phyloP scores from a whole-genome alignment of 2,329 filamentous ascomycete species.

The Trichoderma pleuroti region DNA sequence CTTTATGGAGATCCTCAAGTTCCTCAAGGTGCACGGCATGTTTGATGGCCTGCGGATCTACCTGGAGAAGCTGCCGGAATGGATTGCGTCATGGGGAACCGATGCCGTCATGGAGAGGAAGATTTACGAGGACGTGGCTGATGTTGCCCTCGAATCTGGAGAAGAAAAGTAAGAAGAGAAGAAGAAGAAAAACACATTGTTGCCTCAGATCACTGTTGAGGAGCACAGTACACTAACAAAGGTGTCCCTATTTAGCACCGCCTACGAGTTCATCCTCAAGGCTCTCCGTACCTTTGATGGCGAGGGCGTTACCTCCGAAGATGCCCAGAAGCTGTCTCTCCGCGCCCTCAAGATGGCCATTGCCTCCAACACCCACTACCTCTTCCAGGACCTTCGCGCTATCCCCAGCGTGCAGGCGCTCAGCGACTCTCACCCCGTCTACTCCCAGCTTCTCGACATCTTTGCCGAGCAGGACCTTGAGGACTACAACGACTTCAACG shows the following conservation, averaged over 20 bases:
- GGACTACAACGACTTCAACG: constrained; percentile 92
- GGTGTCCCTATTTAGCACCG: constrained; percentile 40
- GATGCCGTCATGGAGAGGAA: constrained; percentile 79
- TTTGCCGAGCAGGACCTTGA: constrained; percentile 93
- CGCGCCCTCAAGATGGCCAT: constrained; percentile 55
- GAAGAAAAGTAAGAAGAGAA: constrained; percentile 64
- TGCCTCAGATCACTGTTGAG: neutral
- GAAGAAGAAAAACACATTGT: neutral
- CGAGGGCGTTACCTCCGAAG: constrained; percentile 54
- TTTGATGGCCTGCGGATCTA: constrained; percentile 83
- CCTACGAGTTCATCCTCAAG: constrained; percentile 66
- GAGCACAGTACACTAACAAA: neutral
- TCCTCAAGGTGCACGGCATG: constrained; percentile 70
- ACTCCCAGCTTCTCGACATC: constrained; percentile 90
- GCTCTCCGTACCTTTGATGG: constrained; percentile 59
- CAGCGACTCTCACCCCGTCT: constrained; percentile 75
- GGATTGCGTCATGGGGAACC: constrained; percentile 80
- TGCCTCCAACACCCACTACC: constrained; percentile 55
- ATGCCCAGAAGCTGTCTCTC: constrained; percentile 58
- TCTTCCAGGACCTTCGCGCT: constrained; percentile 77
- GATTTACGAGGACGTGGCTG: constrained; percentile 77
- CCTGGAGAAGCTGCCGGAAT: constrained; percentile 75
- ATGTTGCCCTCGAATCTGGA: constrained; percentile 73
- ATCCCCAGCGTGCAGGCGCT: constrained; percentile 83
- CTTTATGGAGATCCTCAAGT: constrained; percentile 80